Percentiles rank a stretch among this genome's conserved stretches.
These are phyloP conservation scores for Cutaneotrichosporon cutaneum DNA, from an alignment of 1,284 basidiomycete species.

Conservation along the genomic window DNA sequence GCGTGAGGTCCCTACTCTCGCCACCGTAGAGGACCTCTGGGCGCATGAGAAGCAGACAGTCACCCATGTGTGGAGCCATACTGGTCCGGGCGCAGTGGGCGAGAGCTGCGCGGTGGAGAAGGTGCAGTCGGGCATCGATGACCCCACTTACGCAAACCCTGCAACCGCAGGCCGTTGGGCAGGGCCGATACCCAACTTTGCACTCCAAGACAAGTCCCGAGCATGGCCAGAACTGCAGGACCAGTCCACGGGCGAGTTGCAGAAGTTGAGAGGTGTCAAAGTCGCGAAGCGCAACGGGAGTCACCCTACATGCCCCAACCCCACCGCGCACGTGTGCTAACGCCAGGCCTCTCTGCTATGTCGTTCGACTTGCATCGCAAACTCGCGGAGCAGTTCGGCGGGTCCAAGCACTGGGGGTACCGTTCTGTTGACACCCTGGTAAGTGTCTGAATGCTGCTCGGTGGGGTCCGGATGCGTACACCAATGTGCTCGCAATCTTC, in stretches of 20 bases:
- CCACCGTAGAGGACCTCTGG: neutral
- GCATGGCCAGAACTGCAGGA: too few species aligned
- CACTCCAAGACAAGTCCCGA: too few species aligned
- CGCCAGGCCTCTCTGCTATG: slow-evolving; percentile 62
- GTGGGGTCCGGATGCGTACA: neutral
- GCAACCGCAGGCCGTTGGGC: too few species aligned
- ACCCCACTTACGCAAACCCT: too few species aligned
- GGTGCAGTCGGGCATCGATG: too few species aligned
- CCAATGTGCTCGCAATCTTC: too few species aligned
- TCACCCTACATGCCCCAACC: neutral
- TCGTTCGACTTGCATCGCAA: slow-evolving; percentile 77
- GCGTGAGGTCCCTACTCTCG: neutral
- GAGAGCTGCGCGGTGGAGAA: neutral
- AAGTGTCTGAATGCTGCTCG: slow-evolving; percentile 9
- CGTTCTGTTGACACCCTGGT: slow-evolving; percentile 61
- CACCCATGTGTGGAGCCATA: neutral
- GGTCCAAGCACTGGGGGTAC: slow-evolving; percentile 78
- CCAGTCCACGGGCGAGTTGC: too few species aligned
- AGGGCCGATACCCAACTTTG: too few species aligned
- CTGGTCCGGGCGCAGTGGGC: neutral
- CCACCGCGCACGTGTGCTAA: slow-evolving; percentile 2
- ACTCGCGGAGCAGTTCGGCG: slow-evolving; percentile 71
- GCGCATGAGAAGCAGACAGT: neutral
- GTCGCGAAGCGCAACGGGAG: neutral
- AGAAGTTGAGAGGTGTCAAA: too few species aligned